Evolutionary conservation across 192 early-diverging fungal genomes (phyloP), one percentile per base, ranked within the genome.

Genomic region (Coemansia guatemalensis): DNA sequence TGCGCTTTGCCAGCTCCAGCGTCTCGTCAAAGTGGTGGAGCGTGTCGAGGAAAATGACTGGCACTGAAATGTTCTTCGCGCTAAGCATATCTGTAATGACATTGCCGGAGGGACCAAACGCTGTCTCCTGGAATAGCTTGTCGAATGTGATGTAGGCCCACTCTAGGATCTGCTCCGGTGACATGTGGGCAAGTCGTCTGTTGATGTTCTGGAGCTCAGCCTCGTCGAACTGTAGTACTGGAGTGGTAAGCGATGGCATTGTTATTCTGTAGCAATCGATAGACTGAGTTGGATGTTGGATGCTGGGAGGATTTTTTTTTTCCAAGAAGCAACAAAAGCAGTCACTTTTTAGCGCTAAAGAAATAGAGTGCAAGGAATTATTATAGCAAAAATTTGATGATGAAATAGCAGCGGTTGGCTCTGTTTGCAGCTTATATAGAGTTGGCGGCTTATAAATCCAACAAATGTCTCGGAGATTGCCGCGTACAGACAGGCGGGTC

Each of bases 21-120:
- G 96, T 98, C 67, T 98, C 96, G 53, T 85, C 73, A 81, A 98
- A 98, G 78, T 98, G 93, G 73, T 98, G 91, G 48, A 98, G 81
- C 4, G 96, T 98, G 77, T 98, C 96, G 58, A 98, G 76, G 60
- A 98, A 98, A 67, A 98, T 91, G 23, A 96, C 83, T 11, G 84
- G 73, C 6, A 82, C 73, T 12, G 88, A 82, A 29, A 83, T 64
- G 54, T 80, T 84, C 51, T 91, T 84, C 56, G 90, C 87, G 57
- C 81, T 80, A 58, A 95, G 85, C 78, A 98, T 91, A 76, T 98
- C 92, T 30, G 90, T 71, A 59, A 92, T 92, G 61, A 89, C 93
- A 65, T 91, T 85, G 33, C 95, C 95, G 5, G 95, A 93, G 25
- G 91, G 86, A 6, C 95, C 95, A 74, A 98, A 96, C 23, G 95